A percentile compares a stretch with the other conserved stretches of the same genome.
phyloP scores from a whole-genome alignment of 140 eudicot species.

The Flaveria floridana region DNA sequence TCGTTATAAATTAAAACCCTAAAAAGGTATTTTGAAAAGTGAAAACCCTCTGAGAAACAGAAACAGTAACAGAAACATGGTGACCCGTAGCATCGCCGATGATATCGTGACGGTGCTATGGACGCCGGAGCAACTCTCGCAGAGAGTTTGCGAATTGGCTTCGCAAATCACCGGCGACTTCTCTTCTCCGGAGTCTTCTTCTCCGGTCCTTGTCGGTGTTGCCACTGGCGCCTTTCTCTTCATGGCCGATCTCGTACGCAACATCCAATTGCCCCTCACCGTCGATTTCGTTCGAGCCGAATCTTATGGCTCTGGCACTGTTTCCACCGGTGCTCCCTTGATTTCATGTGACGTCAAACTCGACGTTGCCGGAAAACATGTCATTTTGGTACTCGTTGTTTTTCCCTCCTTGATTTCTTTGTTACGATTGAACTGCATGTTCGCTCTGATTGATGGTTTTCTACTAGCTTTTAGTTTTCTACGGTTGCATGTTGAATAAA shows the following conservation, averaged over 20 bases:
- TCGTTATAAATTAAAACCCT: background rate
- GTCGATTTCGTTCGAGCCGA: slow-evolving; percentile 72
- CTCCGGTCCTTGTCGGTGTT: slow-evolving; percentile 70
- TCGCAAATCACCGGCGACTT: slow-evolving; percentile 53
- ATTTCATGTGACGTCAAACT: slow-evolving; percentile 56
- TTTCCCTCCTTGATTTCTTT: background rate
- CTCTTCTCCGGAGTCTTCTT: slow-evolving; percentile 12
- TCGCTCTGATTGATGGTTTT: background rate
- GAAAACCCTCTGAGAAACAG: background rate
- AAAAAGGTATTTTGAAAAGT: background rate
- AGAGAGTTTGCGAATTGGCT: slow-evolving; percentile 55
- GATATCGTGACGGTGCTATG: slow-evolving; percentile 53
- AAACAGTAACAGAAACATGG: background rate
- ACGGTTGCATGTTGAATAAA: background rate
- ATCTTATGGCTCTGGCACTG: slow-evolving; percentile 69
- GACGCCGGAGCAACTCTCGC: slow-evolving; percentile 45
- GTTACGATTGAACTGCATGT: background rate
- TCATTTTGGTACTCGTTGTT: slow-evolving; percentile 47
- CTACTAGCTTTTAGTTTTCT: too few species aligned
- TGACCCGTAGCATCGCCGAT: slow-evolving; percentile 32
- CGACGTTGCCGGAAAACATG: slow-evolving; percentile 64
- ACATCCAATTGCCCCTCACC: slow-evolving; percentile 49
- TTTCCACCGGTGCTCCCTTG: slow-evolving; percentile 56
- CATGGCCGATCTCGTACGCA: slow-evolving; percentile 76
- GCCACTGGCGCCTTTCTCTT: slow-evolving; percentile 90